Evolutionary conservation across 495 filamentous ascomycete species (phyloP).

Genomic region (Apodospora peruviana): DNA sequence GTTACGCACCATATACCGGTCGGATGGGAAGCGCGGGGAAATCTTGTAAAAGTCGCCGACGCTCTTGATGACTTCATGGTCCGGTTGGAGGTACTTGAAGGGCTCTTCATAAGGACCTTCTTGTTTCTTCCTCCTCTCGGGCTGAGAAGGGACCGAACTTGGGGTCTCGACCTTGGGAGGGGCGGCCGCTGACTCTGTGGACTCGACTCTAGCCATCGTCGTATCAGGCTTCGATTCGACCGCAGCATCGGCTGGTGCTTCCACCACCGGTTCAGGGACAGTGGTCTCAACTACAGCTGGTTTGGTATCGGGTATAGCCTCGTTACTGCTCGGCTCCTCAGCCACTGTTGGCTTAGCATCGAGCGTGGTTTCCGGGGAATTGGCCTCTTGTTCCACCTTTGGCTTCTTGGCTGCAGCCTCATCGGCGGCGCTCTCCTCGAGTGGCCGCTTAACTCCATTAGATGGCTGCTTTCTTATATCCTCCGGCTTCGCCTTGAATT

Average conservation of each 20-base stretch:
- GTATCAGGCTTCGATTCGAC: slow-evolving; percentile 5
- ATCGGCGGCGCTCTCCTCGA: slow-evolving; percentile 27
- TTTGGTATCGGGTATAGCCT: slow-evolving; percentile 11
- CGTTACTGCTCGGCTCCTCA: slow-evolving; percentile 8
- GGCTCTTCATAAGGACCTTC: slow-evolving; percentile 68
- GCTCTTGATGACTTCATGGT: slow-evolving; percentile 65
- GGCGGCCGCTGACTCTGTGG: slow-evolving; percentile 14
- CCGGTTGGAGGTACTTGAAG: slow-evolving; percentile 75
- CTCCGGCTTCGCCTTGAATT: slow-evolving; percentile 82
- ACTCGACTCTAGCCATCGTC: slow-evolving; percentile 2
- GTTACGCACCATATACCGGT: slow-evolving; percentile 95
- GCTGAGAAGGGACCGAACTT: slow-evolving; percentile 6
- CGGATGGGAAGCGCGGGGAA: slow-evolving; percentile 72
- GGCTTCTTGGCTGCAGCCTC: slow-evolving; percentile 29
- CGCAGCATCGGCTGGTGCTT: slow-evolving; percentile 14
- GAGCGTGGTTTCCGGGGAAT: slow-evolving; percentile 15
- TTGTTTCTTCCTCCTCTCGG: slow-evolving; percentile 30
- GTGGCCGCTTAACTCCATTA: slow-evolving; percentile 19
- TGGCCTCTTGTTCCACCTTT: slow-evolving; percentile 29
- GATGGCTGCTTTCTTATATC: slow-evolving; percentile 52
- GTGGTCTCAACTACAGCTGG: slow-evolving; percentile 16
- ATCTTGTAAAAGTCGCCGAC: slow-evolving; percentile 81
- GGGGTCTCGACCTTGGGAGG: slow-evolving; percentile 12
- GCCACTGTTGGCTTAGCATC: slow-evolving; percentile 18
- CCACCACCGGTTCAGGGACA: slow-evolving; percentile 5